Conservation (phyloP, 2,329 filamentous ascomycete genomes). For the Dothiorella sarmentorum region DNA sequence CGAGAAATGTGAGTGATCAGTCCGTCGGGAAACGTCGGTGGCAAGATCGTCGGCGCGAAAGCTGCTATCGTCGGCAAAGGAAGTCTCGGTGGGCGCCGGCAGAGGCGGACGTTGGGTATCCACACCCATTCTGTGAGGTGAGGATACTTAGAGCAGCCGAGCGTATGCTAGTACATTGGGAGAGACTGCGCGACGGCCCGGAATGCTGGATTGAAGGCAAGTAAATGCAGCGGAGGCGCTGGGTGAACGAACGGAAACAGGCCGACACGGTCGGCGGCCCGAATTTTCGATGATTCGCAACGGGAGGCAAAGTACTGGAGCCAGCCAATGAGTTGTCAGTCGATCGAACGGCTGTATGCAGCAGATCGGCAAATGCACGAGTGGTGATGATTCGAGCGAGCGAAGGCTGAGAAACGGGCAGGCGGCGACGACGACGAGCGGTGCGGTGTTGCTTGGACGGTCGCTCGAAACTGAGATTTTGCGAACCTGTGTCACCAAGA, state of each 20-base stretch:
- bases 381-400: not conserved
- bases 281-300: not conserved
- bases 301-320: not conserved
- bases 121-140: slow-evolving; percentile 38
- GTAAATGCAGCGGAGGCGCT: not conserved
- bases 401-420: not conserved
- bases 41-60: slow-evolving; percentile 52
- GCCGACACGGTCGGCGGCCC: not conserved
- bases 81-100: slow-evolving; percentile 75
- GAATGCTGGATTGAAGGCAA: not conserved
- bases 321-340: not conserved
- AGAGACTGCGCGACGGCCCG: not conserved
- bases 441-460: slow-evolving; percentile 3
- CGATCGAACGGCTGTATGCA: not conserved
- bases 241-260: not conserved
- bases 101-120: slow-evolving; percentile 55
- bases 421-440: slow-evolving; percentile 2
- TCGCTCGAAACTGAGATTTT: slow-evolving; percentile 13
- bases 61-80: slow-evolving; percentile 55
- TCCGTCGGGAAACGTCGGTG: slow-evolving; percentile 65
- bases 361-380: not conserved
- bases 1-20: slow-evolving; percentile 70
- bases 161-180: slow-evolving; percentile 1
- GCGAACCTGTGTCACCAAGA: slow-evolving; percentile 2
- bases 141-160: not conserved